Base-by-base conservation (phyloP, 768 basidiomycete species). In the Boletus huronensis region DNA sequence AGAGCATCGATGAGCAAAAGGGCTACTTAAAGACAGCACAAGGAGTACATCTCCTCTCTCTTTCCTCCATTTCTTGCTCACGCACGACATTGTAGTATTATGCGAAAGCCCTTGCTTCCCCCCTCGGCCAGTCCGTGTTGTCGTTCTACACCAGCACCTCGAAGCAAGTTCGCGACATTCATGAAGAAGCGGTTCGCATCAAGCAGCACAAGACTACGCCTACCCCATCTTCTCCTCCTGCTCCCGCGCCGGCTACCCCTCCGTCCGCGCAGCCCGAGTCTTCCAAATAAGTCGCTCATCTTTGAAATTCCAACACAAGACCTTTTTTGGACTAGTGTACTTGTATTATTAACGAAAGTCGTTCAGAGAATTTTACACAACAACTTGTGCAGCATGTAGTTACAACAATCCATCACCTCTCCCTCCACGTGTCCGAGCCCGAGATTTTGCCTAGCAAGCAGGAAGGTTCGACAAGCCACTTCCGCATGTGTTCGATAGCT, bases 101-200 rank as follows among this genome's bases (percentile, higher is more conserved):
- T 69, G 59, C 74, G 23, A 84, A 80, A 64, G 91, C 90, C 13
- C 74, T 96, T 21, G 48, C 79, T n/a, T 91, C 90, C 36, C 81
- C 88, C 1, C 70, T 86, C 23, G 94, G 93, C 11, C 81, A 85
- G 74, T 85, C 82, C 64, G 90, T 97, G 54, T 72, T 75, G 28
- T 64, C 73, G 1, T 98, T 97, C 77, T 98, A 97, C 77, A 96
- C 95, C 14, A 73, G 74, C 41, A 95, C 93, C 8, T 79, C 85
- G 19, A 98, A 97, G 75, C 90, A 95, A 71, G 85, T 92, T 26
- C 64, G 80, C 19, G 94, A 98, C 66, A 94, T 98, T 45, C 94
- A 97, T 66, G 91, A 94, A 65, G 95, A 98, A 72, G 95, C 95
- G 2, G 76, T 78, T 55, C 83, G 95, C 29, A 91, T 98, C 64